Base-by-base conservation (phyloP, 768 basidiomycete genomes). In the Galerina sulciceps region DNA sequence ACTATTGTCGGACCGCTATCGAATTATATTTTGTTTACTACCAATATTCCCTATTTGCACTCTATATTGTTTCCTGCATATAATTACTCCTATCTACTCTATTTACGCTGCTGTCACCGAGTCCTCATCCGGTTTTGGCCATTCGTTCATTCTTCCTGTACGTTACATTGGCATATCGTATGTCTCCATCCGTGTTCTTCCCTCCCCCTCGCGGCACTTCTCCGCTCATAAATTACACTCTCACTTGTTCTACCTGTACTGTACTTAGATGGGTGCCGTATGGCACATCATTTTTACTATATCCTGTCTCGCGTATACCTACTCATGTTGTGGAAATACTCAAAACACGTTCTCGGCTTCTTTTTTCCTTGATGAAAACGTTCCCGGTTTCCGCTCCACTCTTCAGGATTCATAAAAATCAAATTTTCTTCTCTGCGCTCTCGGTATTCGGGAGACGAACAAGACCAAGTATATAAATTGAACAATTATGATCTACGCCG, bases 1-100 rank as follows among this genome's bases (percentile, higher is more conserved):
- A 58, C 50, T 58, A 49, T 58, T 58, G 57, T 58, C 57, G 35
- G 44, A 38, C 45, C 46, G 57, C 58, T 59, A 53, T 53, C 51
- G 58, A 43, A 59, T 53, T 57, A 57, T 55, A 46, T 55, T 46
- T 61, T 55, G 53, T 46, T 54, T 44, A 58, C 35, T 46, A 55
- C 14, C 45, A n/a, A n/a, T 55, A 55, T 55, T 55, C 18, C 45
- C 45, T 38, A n/a, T 51, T 51, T 51, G 49, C 49, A 38, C 20
- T 40, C 36, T 37, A 51, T 51, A 40, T 38, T 10, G 20, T 51
- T 40, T 51, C 37, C 37, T 38, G 37, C 18, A 22, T 10, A 22
- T 51, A 51, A 51, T 51, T 20, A 22, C 49, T 38, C 49, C 49
- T 51, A 51, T 51, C 37, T 38, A 38, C 40, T 38, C 49, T 51